Base-by-base conservation (phyloP, 1,284 basidiomycete species). In the Termitomyces sp. region DNA sequence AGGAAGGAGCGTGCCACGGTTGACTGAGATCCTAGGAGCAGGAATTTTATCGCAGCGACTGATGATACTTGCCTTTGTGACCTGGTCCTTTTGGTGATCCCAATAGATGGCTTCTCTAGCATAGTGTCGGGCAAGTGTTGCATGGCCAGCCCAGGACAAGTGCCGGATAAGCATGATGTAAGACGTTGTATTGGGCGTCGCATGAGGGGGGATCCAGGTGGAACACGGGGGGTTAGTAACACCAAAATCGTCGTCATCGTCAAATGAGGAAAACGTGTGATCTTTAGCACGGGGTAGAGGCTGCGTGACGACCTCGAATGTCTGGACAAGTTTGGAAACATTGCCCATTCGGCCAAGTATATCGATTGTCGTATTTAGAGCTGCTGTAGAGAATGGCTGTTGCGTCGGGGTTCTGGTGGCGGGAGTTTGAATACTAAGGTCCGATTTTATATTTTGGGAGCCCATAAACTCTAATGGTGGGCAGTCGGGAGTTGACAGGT, bases 291-390 rank as follows among this genome's bases (percentile, higher is more conserved):
- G 62, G 48, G 70, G 83, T 24, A 90, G 75, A 12, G 87, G 86
- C 44, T 80, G 77, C 0, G 88, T 88, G 57, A 90, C 77, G 21
- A 88, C 83, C 62, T 91, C 89, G 62, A 90, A 92, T 0, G 82
- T 75, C 61, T 83, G 80, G 1, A 91, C 76, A 65, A 91, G 77
- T 62, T 81, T 83, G 2, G 86, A 82, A 48, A 87, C 67, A 54
- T 83, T 69, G 9, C 80, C 76, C 13, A 75, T 62, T 9, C 76
- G 76, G 7, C 88, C 88, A 5, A 89, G 75, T 62, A 82, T 77
- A 57, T 90, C 85, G 57, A 91, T 69, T 45, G 81, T 80, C 12
- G 82, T 87, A 65, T 90, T 90, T 36, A 91, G 76, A 1, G 83
- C 79, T 8, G 79, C 68, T 13, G 83, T 84, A n/a, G 84, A 83